Base-by-base conservation (phyloP, 2,329 filamentous ascomycete species). In the Botrytis medusae region DNA sequence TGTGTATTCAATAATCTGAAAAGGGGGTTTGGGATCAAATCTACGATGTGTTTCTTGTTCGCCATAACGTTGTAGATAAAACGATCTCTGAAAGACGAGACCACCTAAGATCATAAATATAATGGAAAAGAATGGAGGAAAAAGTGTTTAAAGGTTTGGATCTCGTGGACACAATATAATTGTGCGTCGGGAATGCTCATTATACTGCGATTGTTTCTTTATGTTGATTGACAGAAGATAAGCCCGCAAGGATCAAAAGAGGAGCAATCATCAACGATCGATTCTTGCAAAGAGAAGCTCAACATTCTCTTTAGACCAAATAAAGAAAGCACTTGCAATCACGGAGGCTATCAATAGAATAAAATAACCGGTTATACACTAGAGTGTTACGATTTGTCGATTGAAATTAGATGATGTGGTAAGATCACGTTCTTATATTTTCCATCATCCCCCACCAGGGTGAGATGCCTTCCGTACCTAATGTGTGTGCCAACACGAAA, bases 291-390 rank as follows among this genome's bases (percentile, higher is more conserved):
- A 32, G 29, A 32, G 25, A 14, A 68, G 40, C 2, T 5, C 20
- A 40, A 68, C 10, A 22, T 68, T 57, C 14, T 37, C 32, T 68
- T 16, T 6, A 16, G 4, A 3, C 25, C 6, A 10, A 42, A 68
- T 4, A 44, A 69, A 57, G n/a, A 32, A 44, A 57, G 65, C 65
- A 44, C 65, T 69, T 67, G 46, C 46, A 54, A n/a, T 67, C 48
- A 68, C 34, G 9, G 48, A 42, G 34, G 20, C 25, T 68, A 68
- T 29, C 32, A 14, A 16, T 42, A 32, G 16, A 29, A 40, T 25
- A 5, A 8, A 6, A 29, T 18, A 18, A 42, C 10, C 20, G 7
- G 32, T 42, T 22, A 42, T 22, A 34, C 46, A 68, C n/a, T 37
- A 18, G 9, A 25, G 32, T 14, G 25, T n/a, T 48, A 29, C 4